Percentiles rank a stretch among this genome's conserved stretches.
These are phyloP conservation scores for Byssochlamys sp. DNA, from an alignment of 2,329 filamentous ascomycete genomes.

Conservation along the genomic window DNA sequence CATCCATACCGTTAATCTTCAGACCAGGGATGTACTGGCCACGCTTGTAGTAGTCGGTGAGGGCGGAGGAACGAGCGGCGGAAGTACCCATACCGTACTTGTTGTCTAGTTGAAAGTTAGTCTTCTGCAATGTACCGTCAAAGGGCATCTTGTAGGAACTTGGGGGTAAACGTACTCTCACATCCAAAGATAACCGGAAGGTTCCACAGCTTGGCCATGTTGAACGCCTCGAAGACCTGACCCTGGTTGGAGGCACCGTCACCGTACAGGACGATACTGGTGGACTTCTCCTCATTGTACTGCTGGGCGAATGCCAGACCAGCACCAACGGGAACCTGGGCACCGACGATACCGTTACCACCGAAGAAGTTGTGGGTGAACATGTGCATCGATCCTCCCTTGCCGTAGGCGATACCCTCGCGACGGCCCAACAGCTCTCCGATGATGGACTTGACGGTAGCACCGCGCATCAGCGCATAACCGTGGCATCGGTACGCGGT, in stretches of 20 bases:
- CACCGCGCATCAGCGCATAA: constrained; percentile 93
- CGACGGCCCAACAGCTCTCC: constrained; percentile 89
- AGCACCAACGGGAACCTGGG: constrained; percentile 93
- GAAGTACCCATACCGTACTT: constrained; percentile 99
- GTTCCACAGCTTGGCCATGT: constrained; percentile 99
- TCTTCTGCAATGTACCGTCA: constrained; percentile 14
- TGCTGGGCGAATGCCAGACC: constrained; percentile 95
- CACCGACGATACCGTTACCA: constrained; percentile 97
- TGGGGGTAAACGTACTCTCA: constrained; percentile 63
- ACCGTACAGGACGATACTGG: constrained; percentile 84
- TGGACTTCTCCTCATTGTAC: constrained; percentile 79
- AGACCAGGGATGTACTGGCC: constrained; percentile 98
- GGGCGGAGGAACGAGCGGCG: constrained; percentile 80
- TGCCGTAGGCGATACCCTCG: constrained; percentile 95
- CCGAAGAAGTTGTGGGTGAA: constrained; percentile 96
- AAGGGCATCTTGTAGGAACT: neutral
- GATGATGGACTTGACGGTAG: constrained; percentile 80
- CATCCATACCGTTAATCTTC: constrained; percentile 99
- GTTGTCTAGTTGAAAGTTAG: constrained; percentile 60
- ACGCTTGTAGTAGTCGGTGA: constrained; percentile 99
- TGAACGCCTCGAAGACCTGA: constrained; percentile 98
- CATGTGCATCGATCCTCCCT: constrained; percentile 99
- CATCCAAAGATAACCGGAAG: constrained; percentile 91
- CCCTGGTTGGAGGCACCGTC: constrained; percentile 98
- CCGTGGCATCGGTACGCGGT: constrained; percentile 99